These are phyloP conservation scores for Creolimax fragrantissima DNA, from an alignment of 78 protist species.

Conservation along the genomic window DNA sequence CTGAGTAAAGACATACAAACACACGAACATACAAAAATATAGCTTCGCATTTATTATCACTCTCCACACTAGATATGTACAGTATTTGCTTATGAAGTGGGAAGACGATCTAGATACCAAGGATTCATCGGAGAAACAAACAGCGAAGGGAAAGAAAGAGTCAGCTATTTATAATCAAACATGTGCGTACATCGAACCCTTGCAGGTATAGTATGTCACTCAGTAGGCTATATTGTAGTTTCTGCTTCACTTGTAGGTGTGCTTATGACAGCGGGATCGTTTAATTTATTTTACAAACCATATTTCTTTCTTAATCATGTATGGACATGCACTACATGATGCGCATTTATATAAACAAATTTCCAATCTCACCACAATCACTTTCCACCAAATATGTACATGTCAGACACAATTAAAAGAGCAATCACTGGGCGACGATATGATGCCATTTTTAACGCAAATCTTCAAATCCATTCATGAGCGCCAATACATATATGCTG, in stretches of 20 bases:
- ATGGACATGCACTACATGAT: too few relatives aligned
- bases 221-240: not conserved
- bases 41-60: too few relatives aligned
- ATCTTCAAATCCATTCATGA: conserved; percentile 28
- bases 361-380: too few relatives aligned
- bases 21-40: too few relatives aligned
- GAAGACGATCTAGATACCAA: not conserved
- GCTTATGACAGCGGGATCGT: not conserved
- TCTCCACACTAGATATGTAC: not conserved
- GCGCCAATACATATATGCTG: conserved; percentile 65
- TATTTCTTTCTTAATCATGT: too few relatives aligned
- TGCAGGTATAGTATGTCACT: too few relatives aligned
- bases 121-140: not conserved
- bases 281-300: not conserved
- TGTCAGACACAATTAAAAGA: not conserved
- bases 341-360: not conserved
- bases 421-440: conserved; percentile 9
- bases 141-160: not conserved
- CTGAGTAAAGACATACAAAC: too few relatives aligned
- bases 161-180: not conserved
- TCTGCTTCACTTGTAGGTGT: not conserved
- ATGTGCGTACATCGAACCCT: not conserved
- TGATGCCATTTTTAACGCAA: not conserved
- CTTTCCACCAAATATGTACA: too few relatives aligned
- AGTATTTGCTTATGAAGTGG: conserved; percentile 20